Evolutionary conservation across 441 rosid genomes (phyloP), one percentile per base, ranked within the genome.

Genomic region (Populus hybrid): DNA sequence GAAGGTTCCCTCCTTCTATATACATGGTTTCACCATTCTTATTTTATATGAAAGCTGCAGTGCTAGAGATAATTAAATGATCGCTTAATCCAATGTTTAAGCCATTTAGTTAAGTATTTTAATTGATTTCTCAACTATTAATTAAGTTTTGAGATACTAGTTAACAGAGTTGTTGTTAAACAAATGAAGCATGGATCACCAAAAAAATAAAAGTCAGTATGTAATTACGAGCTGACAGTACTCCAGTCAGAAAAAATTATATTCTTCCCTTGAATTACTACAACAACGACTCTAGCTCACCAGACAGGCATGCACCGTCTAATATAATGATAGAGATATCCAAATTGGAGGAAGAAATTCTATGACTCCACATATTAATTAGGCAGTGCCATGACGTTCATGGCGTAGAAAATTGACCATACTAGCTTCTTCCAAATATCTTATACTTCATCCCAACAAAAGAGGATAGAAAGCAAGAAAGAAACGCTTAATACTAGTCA

Each of bases 381-480:
- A 53, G 74, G 74, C 64, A 72, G 28, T 29, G 4, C 59, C 12
- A 9, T 20, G 64, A 45, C 14, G 31, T 12, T 73, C 20, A 61
- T 28, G 74, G 12, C 16, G 76, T 73, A 21, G 64, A 53, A 73
- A 33, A 20, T 73, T 61, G 76, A 73, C 76, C 21, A n/a, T 33
- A n/a, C 6, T 20, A 12, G 9, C 23, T 23, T 6, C 56, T 72
- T 3, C 31, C 45, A 0, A 7, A 16, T 11, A 53, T 9, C 61
- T 2, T 24, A n/a, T 56, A 29, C 16, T 8, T 53, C 28, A 26
- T 28, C 35, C 20, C 56, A 1, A 1, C 56, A 45, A 45, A 14
- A 45, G 20, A 45, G 45, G 45, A 38, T 38, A 9, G 45, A 38
- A 38, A 38, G 0, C 45, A 45, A 45, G 20, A 45, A 45, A 4